Base-by-base conservation (phyloP, 768 basidiomycete genomes). In the Mycena polygramma region DNA sequence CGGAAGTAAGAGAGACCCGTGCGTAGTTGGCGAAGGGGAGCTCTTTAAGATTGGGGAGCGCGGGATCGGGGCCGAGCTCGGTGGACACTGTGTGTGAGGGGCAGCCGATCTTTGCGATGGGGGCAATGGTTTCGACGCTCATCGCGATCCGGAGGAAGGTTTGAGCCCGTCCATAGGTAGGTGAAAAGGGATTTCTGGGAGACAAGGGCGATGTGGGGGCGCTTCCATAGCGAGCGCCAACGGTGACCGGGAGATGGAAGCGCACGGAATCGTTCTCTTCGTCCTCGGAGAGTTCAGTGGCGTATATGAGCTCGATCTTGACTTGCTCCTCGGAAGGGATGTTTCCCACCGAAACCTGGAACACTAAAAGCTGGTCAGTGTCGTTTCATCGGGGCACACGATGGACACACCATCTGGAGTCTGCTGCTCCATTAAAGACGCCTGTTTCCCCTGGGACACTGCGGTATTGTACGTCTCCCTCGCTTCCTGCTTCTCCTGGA, bases 291-390 rank as follows among this genome's bases (percentile, higher is more conserved):
- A 73, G 68, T 51, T 73, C 72, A 8, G 68, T 73, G 8, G 72
- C 72, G 24, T 73, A 73, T 1, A 73, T 60, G 14, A 73, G 35
- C 30, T 73, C 72, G 53, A 73, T 69, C 26, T 68, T 36, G 9
- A 72, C 66, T 57, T 72, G 46, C 37, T 72, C 66, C 2, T 61
- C 60, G 9, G 66, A 8, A 14, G 71, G 60, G 37, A 72, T 72
- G 39, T 72, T 72, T 35, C 71, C 71, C 20, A 72, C 66, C 37
- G 73, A 61, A 10, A 75, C 63, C 37, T 63, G 53, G 45, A 75
- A 75, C 7, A 75, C 74, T 75, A 37, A 6, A 20, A 19, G 14
- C 17, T 15, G 45, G 45, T 46, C 45, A 46, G 45, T 17, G 17
- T 46, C 45, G 45, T 20, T 19, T 15, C 45, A 46, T 20, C 45